Conservation (phyloP, 352 stramenopile species). For the Phytophthora melonis region DNA sequence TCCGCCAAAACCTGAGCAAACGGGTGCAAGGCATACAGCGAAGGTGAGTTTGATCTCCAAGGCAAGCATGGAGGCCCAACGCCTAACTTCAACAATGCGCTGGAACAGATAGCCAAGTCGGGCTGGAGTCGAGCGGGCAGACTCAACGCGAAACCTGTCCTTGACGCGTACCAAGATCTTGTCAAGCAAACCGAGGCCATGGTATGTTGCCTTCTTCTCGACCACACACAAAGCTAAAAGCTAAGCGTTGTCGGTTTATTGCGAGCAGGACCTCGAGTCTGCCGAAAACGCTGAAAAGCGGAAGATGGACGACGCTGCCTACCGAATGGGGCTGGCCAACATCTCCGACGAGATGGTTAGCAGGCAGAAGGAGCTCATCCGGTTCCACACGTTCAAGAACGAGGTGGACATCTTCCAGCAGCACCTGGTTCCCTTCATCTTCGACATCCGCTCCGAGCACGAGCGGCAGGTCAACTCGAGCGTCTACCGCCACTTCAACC, state of each 20-base stretch:
- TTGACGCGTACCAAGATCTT: slow-evolving; percentile 62
- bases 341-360: slow-evolving; percentile 63
- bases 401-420: slow-evolving; percentile 87
- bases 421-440: slow-evolving; percentile 73
- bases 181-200: slow-evolving; percentile 57
- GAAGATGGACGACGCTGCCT: slow-evolving; percentile 48
- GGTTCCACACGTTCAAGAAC: slow-evolving; percentile 77
- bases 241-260: slow-evolving; percentile 2
- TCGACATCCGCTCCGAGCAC: slow-evolving; percentile 57
- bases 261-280: slow-evolving; percentile 37
- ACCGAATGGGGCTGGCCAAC: slow-evolving; percentile 66
- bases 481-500: slow-evolving; percentile 78
- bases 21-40: slow-evolving; percentile 15
- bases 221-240: neutral
- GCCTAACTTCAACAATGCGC: neutral
- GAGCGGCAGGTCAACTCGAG: slow-evolving; percentile 72
- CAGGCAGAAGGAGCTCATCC: slow-evolving; percentile 64
- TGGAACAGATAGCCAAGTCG: slow-evolving; percentile 29
- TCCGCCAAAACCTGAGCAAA: slow-evolving; percentile 1
- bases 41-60: slow-evolving; percentile 14
- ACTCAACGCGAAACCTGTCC: slow-evolving; percentile 52
- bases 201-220: slow-evolving; percentile 25
- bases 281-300: slow-evolving; percentile 42
- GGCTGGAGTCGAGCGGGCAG: slow-evolving; percentile 20
- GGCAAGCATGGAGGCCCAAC: neutral